Conservation (phyloP, 768 basidiomycete genomes). For the Scleroderma citrinum region DNA sequence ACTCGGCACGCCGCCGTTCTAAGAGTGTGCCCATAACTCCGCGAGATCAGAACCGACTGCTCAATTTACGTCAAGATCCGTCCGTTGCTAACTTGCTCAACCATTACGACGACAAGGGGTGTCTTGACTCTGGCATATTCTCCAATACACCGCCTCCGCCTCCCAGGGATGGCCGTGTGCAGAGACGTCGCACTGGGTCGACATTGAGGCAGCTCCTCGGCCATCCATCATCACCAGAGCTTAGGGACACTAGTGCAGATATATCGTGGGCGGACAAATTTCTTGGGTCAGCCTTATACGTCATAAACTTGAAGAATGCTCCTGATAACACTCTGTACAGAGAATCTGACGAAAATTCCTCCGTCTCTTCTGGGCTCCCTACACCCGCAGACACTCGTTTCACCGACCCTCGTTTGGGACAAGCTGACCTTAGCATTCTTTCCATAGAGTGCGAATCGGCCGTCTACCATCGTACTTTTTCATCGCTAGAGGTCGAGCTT, state of each 20-base stretch:
- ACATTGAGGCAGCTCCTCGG: constrained; percentile 72
- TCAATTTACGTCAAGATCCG: constrained; percentile 64
- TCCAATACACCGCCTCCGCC: constrained; percentile 48
- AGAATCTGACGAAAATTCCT: constrained; percentile 39
- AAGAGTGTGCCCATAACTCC: constrained; percentile 35
- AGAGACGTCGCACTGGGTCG: constrained; percentile 58
- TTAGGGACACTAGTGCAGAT: constrained; percentile 47
- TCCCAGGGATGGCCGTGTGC: constrained; percentile 38
- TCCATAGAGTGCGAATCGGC: constrained; percentile 41
- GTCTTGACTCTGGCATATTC: constrained; percentile 55
- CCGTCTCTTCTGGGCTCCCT: constrained; percentile 40
- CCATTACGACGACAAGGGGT: constrained; percentile 70
- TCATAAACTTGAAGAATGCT: constrained; percentile 1
- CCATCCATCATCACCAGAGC: constrained; percentile 32
- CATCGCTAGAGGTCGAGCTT: constrained; percentile 72
- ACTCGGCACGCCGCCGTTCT: constrained; percentile 23
- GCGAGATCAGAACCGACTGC: constrained; percentile 47
- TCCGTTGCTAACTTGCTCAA: constrained; percentile 71
- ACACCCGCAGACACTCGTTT: constrained; percentile 45
- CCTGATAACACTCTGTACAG: constrained; percentile 21
- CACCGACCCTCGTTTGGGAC: constrained; percentile 34
- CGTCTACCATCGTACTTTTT: constrained; percentile 40
- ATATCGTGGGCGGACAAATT: constrained; percentile 83
- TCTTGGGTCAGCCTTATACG: constrained; percentile 44
- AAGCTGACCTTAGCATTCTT: constrained; percentile 30